Evolutionary conservation across 2,329 filamentous ascomycete genomes (phyloP).

Genomic region (Fusarium sp.): DNA sequence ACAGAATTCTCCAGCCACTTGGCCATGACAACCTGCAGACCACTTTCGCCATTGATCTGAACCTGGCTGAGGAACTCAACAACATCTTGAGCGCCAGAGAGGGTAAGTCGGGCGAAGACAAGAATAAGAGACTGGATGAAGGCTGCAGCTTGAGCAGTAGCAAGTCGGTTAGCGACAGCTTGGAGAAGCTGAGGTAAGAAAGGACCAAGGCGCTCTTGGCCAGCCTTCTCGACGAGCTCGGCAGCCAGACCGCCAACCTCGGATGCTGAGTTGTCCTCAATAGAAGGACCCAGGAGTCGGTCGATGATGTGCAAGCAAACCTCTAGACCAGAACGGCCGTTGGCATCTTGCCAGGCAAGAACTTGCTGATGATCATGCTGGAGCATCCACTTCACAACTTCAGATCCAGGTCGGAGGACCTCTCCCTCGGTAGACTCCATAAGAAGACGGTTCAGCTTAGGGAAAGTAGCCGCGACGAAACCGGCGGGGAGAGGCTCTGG

Average conservation of each 20-base stretch:
- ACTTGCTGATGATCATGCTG: slow-evolving; percentile 91
- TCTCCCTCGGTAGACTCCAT: slow-evolving; percentile 89
- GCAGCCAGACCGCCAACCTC: slow-evolving; percentile 95
- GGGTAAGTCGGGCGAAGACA: slow-evolving; percentile 90
- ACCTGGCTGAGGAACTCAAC: slow-evolving; percentile 91
- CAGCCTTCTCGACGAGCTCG: slow-evolving; percentile 94
- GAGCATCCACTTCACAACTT: slow-evolving; percentile 89
- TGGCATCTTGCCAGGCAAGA: slow-evolving; percentile 84
- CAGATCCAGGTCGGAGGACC: slow-evolving; percentile 85
- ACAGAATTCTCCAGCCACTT: slow-evolving; percentile 99
- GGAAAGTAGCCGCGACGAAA: slow-evolving; percentile 86
- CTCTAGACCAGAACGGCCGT: slow-evolving; percentile 84
- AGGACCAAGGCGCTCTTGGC: slow-evolving; percentile 88
- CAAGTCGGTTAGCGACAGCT: slow-evolving; percentile 87
- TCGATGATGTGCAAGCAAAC: slow-evolving; percentile 92
- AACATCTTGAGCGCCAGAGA: slow-evolving; percentile 87
- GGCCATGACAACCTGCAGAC: slow-evolving; percentile 86
- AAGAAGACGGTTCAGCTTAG: slow-evolving; percentile 84
- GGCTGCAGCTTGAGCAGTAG: slow-evolving; percentile 82
- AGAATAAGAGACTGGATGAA: slow-evolving; percentile 97
- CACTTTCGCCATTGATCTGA: slow-evolving; percentile 80
- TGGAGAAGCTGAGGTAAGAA: slow-evolving; percentile 88
- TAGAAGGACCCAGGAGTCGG: slow-evolving; percentile 80
- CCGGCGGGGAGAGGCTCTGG: slow-evolving; percentile 86
- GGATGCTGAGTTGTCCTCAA: slow-evolving; percentile 95